Conservation (phyloP, 345 rosid species). For the Citrus glauca region DNA sequence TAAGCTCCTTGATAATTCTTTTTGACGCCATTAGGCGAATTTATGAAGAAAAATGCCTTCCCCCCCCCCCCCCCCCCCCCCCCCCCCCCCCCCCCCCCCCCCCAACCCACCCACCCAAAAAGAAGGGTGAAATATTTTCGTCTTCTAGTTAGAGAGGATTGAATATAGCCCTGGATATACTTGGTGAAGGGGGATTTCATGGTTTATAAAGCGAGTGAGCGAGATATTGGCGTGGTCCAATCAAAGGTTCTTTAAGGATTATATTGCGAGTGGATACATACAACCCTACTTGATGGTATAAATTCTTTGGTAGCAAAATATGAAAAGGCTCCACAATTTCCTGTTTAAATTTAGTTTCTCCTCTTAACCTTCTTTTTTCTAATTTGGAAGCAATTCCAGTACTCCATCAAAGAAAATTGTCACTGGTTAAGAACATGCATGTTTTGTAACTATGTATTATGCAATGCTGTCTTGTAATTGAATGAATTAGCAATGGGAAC, state of each 20-base stretch:
- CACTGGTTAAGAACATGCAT: neutral
- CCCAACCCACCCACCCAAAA: rapidly evolving
- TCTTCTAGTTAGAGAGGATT: neutral
- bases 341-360: neutral
- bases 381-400: no score
- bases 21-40: constrained; percentile 22
- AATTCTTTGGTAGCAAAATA: constrained; percentile 3
- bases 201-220: neutral
- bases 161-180: neutral
- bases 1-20: constrained; percentile 29
- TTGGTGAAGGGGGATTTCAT: neutral
- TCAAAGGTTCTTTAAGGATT: neutral
- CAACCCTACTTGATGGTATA: neutral
- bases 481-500: no score
- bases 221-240: neutral
- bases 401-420: no score
- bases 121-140: no score
- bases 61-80: no score
- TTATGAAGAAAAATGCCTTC: no score
- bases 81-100: no score
- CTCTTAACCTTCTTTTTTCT: no score
- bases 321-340: neutral
- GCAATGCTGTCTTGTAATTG: no score
- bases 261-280: neutral
- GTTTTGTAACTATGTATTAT: neutral